Evolutionary conservation across 1,284 basidiomycete genomes (phyloP).

Genomic region (Marasmius tenuissimus): DNA sequence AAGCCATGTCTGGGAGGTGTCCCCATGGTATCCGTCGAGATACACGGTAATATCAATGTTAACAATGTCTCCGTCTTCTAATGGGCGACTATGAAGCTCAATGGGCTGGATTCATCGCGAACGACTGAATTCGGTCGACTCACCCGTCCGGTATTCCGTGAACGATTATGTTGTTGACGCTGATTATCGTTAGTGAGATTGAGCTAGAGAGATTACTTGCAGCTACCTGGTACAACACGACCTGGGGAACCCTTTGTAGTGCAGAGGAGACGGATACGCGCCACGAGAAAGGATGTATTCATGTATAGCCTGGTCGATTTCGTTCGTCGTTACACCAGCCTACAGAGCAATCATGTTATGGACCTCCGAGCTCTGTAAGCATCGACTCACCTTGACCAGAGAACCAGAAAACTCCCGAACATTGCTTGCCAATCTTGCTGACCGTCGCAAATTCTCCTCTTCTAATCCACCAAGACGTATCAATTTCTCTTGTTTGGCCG

Average conservation of each 20-base stretch:
- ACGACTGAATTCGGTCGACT: slow-evolving; percentile 19
- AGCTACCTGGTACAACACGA: slow-evolving; percentile 77
- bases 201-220: not conserved
- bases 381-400: slow-evolving; percentile 52
- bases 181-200: slow-evolving; percentile 23
- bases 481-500: slow-evolving; percentile 27
- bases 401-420: slow-evolving; percentile 59
- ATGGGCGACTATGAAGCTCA: slow-evolving; percentile 55
- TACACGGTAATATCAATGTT: slow-evolving; percentile 86
- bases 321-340: slow-evolving; percentile 76
- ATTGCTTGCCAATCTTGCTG: slow-evolving; percentile 60
- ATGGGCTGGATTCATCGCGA: not conserved
- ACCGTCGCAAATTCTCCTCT: slow-evolving; percentile 56
- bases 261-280: slow-evolving; percentile 90
- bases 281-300: slow-evolving; percentile 62
- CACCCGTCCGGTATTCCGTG: slow-evolving; percentile 90
- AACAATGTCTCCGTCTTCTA: slow-evolving; percentile 80
- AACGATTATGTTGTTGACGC: slow-evolving; percentile 81
- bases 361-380: slow-evolving; percentile 21
- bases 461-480: slow-evolving; percentile 59
- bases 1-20: slow-evolving; percentile 80
- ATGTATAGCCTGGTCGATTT: slow-evolving; percentile 72
- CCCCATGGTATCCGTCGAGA: slow-evolving; percentile 80
- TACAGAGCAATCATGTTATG: slow-evolving; percentile 30
- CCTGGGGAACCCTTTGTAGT: slow-evolving; percentile 80